Evolutionary conservation across 2,329 filamentous ascomycete genomes (phyloP).

Genomic region (Fusarium musae): DNA sequence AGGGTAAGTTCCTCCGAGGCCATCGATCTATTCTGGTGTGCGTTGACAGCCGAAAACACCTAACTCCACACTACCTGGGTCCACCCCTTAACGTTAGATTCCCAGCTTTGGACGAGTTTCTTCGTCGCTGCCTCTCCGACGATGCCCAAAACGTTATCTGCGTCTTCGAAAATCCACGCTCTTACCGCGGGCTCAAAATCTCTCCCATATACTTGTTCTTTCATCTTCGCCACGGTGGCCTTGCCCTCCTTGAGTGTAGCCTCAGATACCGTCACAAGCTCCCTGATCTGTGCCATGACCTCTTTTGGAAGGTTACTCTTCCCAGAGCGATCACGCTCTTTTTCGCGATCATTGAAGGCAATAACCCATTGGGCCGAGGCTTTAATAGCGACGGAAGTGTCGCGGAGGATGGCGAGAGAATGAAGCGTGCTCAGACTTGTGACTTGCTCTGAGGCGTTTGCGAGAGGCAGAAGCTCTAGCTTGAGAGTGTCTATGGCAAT

Average conservation of each 20-base stretch:
- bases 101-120: constrained; percentile 50
- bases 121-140: constrained; percentile 42
- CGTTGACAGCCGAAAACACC: not conserved
- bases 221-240: constrained; percentile 43
- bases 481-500: constrained; percentile 31
- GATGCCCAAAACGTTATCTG: constrained; percentile 35
- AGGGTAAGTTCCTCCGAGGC: not conserved
- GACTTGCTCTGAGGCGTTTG: constrained; percentile 32
- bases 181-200: constrained; percentile 44
- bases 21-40: not conserved
- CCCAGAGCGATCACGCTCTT: constrained; percentile 53
- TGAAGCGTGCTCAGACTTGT: constrained; percentile 50
- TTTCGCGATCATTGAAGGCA: constrained; percentile 52
- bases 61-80: constrained; percentile 49
- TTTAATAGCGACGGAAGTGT: constrained; percentile 50
- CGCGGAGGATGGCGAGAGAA: constrained; percentile 51
- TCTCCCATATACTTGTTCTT: constrained; percentile 43
- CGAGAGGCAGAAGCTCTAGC: constrained; percentile 20
- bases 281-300: constrained; percentile 49
- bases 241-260: constrained; percentile 50
- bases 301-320: constrained; percentile 54
- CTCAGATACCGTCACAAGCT: constrained; percentile 46
- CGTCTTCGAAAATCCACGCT: constrained; percentile 46
- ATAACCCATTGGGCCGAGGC: constrained; percentile 50
- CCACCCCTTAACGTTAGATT: constrained; percentile 50